A percentile compares a stretch with the other conserved stretches of the same genome.
Evolutionary conservation across 1,284 basidiomycete species (phyloP).

Genomic region (Meripilus lineatus): DNA sequence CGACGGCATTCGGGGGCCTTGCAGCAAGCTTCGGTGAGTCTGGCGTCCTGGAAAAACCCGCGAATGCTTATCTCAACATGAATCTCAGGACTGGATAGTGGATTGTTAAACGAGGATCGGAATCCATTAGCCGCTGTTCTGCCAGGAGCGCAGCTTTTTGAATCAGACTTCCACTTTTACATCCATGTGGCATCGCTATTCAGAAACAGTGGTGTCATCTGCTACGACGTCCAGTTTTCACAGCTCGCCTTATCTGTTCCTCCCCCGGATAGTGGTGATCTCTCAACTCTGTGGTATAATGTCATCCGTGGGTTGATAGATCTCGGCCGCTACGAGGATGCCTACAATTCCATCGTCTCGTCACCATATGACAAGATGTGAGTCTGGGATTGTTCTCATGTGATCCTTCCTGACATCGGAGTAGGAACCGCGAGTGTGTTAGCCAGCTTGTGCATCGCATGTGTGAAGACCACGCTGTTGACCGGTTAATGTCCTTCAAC

Average conservation of each 20-base stretch:
- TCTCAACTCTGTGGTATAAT: slow-evolving; percentile 70
- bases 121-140: slow-evolving; percentile 60
- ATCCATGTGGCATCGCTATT: slow-evolving; percentile 73
- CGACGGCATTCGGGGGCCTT: slow-evolving; percentile 67
- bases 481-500: slow-evolving; percentile 77
- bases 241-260: slow-evolving; percentile 73
- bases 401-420: background rate
- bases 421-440: slow-evolving; percentile 76
- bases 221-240: slow-evolving; percentile 70
- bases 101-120: slow-evolving; percentile 53
- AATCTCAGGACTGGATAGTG: slow-evolving; percentile 45
- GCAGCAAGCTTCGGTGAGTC: slow-evolving; percentile 73
- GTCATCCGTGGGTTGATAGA: slow-evolving; percentile 77
- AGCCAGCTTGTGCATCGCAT: slow-evolving; percentile 84
- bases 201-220: slow-evolving; percentile 50
- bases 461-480: slow-evolving; percentile 87
- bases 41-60: background rate
- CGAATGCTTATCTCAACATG: slow-evolving; percentile 3
- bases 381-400: slow-evolving; percentile 28
- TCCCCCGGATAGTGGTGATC: slow-evolving; percentile 29
- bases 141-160: slow-evolving; percentile 50
- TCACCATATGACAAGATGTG: slow-evolving; percentile 75
- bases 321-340: slow-evolving; percentile 76
- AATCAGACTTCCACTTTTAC: slow-evolving; percentile 72
- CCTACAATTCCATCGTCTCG: slow-evolving; percentile 74